These are phyloP conservation scores for Verruconis gallopava DNA, from an alignment of 2,329 filamentous ascomycete genomes.

Conservation along the genomic window DNA sequence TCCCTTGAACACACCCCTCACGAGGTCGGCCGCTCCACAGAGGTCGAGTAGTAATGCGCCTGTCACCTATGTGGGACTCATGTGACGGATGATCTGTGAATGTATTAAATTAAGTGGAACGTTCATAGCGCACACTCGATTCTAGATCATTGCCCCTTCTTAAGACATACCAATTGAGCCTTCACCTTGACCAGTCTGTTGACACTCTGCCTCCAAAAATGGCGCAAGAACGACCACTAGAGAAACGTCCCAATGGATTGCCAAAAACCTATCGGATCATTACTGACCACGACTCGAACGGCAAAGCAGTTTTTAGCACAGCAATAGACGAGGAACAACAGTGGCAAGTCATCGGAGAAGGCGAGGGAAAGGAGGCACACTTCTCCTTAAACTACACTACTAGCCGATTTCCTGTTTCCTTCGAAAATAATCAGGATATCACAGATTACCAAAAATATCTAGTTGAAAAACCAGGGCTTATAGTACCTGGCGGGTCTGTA, in stretches of 20 bases:
- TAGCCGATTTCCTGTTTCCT: constrained; percentile 32
- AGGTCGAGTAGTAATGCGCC: too few relatives aligned
- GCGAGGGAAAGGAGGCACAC: constrained; percentile 1
- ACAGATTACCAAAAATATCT: constrained; percentile 32
- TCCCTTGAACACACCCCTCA: too few relatives aligned
- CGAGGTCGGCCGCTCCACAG: too few relatives aligned
- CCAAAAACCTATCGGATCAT: constrained; percentile 23
- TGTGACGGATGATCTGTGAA: too few relatives aligned
- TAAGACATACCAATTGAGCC: too few relatives aligned
- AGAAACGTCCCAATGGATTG: constrained; percentile 4
- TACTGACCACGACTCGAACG: constrained; percentile 23
- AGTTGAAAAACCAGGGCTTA: constrained; percentile 35
- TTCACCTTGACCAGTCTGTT: too few relatives aligned
- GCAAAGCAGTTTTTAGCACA: constrained; percentile 25
- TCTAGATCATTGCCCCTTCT: too few relatives aligned
- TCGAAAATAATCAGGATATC: constrained; percentile 35
- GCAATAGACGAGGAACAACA: constrained; percentile 23
- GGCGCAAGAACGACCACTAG: not conserved
- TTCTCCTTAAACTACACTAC: constrained; percentile 29
- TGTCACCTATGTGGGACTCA: too few relatives aligned
- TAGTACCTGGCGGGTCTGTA: constrained; percentile 34
- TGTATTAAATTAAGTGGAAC: too few relatives aligned
- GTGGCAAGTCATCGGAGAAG: constrained; percentile 15
- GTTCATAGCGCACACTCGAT: too few relatives aligned
- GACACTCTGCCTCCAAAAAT: too few relatives aligned